Percentiles rank a stretch among this genome's conserved stretches.
Conservation (phyloP, 1,284 basidiomycete species). For the Exobasidium cylindrosporum region DNA sequence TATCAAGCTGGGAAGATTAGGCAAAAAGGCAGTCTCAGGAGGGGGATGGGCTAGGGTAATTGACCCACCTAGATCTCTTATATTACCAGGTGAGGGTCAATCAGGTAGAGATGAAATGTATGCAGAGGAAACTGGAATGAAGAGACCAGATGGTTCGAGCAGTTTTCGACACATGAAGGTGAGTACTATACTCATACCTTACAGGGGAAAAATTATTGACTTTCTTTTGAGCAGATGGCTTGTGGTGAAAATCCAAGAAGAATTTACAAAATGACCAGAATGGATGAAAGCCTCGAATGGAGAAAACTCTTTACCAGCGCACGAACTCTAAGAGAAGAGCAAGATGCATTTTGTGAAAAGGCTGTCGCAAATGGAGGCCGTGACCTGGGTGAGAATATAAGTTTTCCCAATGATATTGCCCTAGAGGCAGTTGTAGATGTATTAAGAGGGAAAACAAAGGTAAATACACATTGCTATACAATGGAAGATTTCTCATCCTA, state of each 20-base stretch:
- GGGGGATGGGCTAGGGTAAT: constrained; percentile 33
- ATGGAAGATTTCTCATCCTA: constrained; percentile 69
- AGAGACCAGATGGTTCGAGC: constrained; percentile 31
- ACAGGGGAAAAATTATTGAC: not conserved
- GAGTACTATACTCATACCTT: not conserved
- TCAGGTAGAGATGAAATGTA: constrained; percentile 13
- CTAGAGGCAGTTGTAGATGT: constrained; percentile 85
- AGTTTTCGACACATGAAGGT: constrained; percentile 36
- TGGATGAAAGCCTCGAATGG: constrained; percentile 65
- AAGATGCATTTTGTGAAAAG: constrained; percentile 67
- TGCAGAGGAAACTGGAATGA: constrained; percentile 28
- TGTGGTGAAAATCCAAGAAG: constrained; percentile 60
- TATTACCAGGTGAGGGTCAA: constrained; percentile 31
- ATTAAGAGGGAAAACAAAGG: constrained; percentile 71
- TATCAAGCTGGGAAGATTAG: constrained; percentile 65
- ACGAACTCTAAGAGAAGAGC: constrained; percentile 68
- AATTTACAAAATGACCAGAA: constrained; percentile 59
- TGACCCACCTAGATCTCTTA: constrained; percentile 41
- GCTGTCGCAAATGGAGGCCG: constrained; percentile 56
- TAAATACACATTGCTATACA: constrained; percentile 52
- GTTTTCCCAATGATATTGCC: constrained; percentile 73
- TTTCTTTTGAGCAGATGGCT: constrained; percentile 46
- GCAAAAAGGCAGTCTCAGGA: constrained; percentile 36
- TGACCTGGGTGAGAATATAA: constrained; percentile 23
- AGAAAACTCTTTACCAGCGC: constrained; percentile 69